Evolutionary conservation across 2,329 filamentous ascomycete species (phyloP), one percentile per base, ranked within the genome.

Genomic region (Aureobasidium mangrovei): DNA sequence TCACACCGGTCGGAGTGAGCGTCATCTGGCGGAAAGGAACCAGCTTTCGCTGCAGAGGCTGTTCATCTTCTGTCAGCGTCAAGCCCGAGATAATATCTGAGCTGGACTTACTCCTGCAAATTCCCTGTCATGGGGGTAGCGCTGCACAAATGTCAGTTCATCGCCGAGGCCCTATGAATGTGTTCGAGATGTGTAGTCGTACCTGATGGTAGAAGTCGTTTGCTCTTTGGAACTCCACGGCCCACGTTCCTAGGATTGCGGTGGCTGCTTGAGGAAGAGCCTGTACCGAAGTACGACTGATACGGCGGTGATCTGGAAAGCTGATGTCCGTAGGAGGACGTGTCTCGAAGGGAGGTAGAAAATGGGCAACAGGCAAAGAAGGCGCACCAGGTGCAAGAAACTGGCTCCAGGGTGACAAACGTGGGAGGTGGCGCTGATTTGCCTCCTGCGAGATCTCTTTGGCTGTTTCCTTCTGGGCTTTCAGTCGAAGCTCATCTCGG

Each of bases 191-290:
- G 9, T 41, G 35, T 29, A 8, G 4, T 27, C 3, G 32, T 49
- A 49, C 46, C 36, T 39, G 35, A 9, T 49, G 46, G 35, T 40
- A 49, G 36, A 31, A 49, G 24, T 49, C 35, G 27, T 35, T 39
- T 32, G 36, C 35, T 35, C 31, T 6, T 12, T 40, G n/a, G 24
- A 49, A 49, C 26, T 49, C 46, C 9, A 12, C 2, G 24, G 26
- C 28, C 46, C 46, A 49, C n/a, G 9, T 36, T 28, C 24, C 35
- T 27, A 49, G 8, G 5, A 49, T 49, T 31, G 24, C 36, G n/a
- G 36, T 12, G 6, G 46, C 36, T 18, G 46, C 46, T 27, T 49
- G 46, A 31, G 46, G 46, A 18, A 49, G 46, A 10, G 36, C 32
- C 31, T 49, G 46, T 3, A 28, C 12, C 8, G 46, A 49, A 35